Percentiles rank a stretch among this genome's conserved stretches.
phyloP scores from a whole-genome alignment of 371 early-diverging fungal genomes.

The Apophysomyces elegans region DNA sequence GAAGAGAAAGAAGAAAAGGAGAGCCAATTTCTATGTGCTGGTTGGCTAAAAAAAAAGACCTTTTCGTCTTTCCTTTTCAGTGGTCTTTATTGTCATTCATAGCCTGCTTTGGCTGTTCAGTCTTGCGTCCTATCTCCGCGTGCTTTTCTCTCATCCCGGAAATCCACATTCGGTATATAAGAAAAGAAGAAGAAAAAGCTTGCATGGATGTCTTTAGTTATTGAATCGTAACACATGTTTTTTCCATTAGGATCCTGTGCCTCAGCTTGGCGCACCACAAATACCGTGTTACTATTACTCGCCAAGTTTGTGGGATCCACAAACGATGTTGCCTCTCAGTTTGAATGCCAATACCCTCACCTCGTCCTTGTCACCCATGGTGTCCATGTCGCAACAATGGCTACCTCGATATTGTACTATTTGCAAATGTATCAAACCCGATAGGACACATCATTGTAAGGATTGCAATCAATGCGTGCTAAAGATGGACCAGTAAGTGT shows the following conservation, averaged over 20 bases:
- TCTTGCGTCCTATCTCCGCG: constrained; percentile 49
- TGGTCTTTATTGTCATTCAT: constrained; percentile 47
- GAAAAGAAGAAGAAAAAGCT: not conserved
- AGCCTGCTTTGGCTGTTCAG: constrained; percentile 49
- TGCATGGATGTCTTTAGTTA: not conserved
- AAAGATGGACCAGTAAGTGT: constrained; percentile 69
- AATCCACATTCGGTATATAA: constrained; percentile 24
- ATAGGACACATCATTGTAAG: constrained; percentile 67
- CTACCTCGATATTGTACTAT: constrained; percentile 54
- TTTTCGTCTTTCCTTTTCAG: constrained; percentile 27
- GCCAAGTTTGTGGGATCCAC: constrained; percentile 29
- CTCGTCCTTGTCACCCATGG: constrained; percentile 34
- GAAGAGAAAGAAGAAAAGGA: no score
- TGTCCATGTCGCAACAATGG: constrained; percentile 56
- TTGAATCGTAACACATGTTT: no score
- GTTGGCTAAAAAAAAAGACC: no score
- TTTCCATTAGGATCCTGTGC: no score
- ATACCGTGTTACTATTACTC: constrained; percentile 39
- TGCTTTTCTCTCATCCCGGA: constrained; percentile 55
- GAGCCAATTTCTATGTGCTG: no score
- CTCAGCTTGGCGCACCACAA: not conserved
- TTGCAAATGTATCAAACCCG: constrained; percentile 63
- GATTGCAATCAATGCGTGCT: constrained; percentile 66
- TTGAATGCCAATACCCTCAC: constrained; percentile 10
- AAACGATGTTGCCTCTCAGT: constrained; percentile 17